These are phyloP conservation scores for Claviceps capensis DNA, from an alignment of 2,329 filamentous ascomycete genomes.

Conservation along the genomic window DNA sequence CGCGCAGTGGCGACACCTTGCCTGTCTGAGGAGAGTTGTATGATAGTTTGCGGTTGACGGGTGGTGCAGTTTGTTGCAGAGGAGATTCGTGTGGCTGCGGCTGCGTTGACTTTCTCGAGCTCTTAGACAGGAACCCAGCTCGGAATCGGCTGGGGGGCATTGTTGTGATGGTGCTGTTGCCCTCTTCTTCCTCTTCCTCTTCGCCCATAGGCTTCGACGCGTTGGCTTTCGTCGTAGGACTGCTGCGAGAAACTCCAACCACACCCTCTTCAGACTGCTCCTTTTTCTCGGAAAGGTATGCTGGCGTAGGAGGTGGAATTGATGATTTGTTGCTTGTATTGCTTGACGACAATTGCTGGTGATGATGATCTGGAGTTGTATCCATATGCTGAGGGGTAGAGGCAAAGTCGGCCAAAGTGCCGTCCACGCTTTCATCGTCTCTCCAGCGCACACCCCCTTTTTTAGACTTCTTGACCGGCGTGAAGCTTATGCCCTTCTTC, in stretches of 20 bases:
- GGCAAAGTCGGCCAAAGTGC: slow-evolving; percentile 77
- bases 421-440: slow-evolving; percentile 74
- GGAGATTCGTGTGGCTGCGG: slow-evolving; percentile 45
- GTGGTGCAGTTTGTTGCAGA: slow-evolving; percentile 39
- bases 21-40: slow-evolving; percentile 24
- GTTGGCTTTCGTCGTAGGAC: slow-evolving; percentile 21
- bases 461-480: slow-evolving; percentile 62
- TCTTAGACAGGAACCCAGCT: slow-evolving; percentile 66
- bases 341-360: slow-evolving; percentile 5
- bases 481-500: slow-evolving; percentile 65
- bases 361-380: slow-evolving; percentile 32
- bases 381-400: slow-evolving; percentile 66
- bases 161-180: slow-evolving; percentile 12
- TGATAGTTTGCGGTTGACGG: slow-evolving; percentile 42
- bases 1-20: slow-evolving; percentile 33
- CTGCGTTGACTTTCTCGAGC: slow-evolving; percentile 24
- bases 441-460: slow-evolving; percentile 83
- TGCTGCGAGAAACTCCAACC: slow-evolving; percentile 43
- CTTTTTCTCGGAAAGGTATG: slow-evolving; percentile 10
- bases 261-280: slow-evolving; percentile 18
- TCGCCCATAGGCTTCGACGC: slow-evolving; percentile 28
- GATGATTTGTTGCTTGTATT: slow-evolving; percentile 14
- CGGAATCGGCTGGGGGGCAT: slow-evolving; percentile 60
- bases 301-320: slow-evolving; percentile 15
- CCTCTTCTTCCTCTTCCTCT: slow-evolving; percentile 10